These are phyloP conservation scores for Immersiella caudata DNA, from an alignment of 495 filamentous ascomycete genomes.

Conservation along the genomic window DNA sequence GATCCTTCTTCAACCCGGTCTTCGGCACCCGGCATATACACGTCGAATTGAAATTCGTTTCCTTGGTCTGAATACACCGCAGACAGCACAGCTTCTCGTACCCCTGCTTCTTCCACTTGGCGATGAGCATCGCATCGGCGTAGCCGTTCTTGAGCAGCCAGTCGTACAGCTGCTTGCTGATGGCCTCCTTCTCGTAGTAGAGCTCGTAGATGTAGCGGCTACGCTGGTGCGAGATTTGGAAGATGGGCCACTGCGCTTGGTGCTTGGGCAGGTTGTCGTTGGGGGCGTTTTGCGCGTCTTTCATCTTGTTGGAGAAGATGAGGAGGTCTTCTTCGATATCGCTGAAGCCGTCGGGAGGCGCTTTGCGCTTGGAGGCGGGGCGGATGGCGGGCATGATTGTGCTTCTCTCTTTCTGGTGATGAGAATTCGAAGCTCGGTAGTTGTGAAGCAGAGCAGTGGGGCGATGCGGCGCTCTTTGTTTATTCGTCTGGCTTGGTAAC, in stretches of 20 bases:
- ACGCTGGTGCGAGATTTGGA: conserved; percentile 96
- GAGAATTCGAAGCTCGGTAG: too few relatives aligned
- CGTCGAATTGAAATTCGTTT: conserved; percentile 97
- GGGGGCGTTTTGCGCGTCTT: conserved; percentile 84
- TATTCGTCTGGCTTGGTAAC: conserved; percentile 2
- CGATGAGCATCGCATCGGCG: conserved; percentile 90
- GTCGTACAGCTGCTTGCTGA: conserved; percentile 87
- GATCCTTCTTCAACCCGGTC: conserved; percentile 85
- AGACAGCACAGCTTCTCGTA: conserved; percentile 99
- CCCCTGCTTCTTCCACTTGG: conserved; percentile 99
- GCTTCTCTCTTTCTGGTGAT: neutral
- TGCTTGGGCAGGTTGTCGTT: conserved; percentile 63
- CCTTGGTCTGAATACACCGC: conserved; percentile 96
- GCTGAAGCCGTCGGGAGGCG: conserved; percentile 92
- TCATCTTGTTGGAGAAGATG: conserved; percentile 97
- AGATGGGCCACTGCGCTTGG: conserved; percentile 94
- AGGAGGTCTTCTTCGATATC: conserved; percentile 97
- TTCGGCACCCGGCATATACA: conserved; percentile 97
- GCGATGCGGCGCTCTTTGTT: conserved; percentile 5
- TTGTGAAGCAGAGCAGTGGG: neutral
- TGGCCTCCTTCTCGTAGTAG: conserved; percentile 97
- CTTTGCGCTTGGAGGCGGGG: conserved; percentile 75
- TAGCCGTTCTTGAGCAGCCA: conserved; percentile 97
- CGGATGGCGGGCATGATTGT: conserved; percentile 83
- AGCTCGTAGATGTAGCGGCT: conserved; percentile 93